Evolutionary conservation across 345 rosid species (phyloP).

Genomic region (Aquilaria malaccensis): DNA sequence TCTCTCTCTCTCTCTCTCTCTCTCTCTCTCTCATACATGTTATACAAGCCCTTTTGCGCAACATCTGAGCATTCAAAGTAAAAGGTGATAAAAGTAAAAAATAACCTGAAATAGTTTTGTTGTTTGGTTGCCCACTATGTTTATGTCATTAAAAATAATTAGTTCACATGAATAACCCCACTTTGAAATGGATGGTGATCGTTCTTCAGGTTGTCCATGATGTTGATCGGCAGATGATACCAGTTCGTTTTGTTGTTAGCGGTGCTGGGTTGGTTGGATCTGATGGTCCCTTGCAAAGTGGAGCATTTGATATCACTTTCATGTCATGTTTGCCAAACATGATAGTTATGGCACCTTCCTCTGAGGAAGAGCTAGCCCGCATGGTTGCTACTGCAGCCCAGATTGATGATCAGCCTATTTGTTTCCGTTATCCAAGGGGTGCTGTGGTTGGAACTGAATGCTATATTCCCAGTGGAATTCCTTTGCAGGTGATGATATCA

Average conservation of each 20-base stretch:
- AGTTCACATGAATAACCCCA: constrained; percentile 2
- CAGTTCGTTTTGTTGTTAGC: constrained; percentile 82
- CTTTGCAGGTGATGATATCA: constrained; percentile 51
- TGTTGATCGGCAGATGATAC: constrained; percentile 81
- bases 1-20: constrained; percentile 16
- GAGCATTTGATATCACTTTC: constrained; percentile 85
- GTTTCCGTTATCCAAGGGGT: constrained; percentile 90
- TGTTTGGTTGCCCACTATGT: background rate
- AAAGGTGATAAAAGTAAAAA: background rate
- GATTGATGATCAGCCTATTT: constrained; percentile 67
- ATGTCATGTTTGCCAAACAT: constrained; percentile 97
- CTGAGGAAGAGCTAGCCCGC: constrained; percentile 76
- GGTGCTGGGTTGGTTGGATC: constrained; percentile 92
- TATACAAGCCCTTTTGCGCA: background rate
- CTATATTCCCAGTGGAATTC: constrained; percentile 42
- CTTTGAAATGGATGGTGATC: constrained; percentile 7
- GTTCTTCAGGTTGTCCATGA: constrained; percentile 68
- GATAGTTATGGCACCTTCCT: constrained; percentile 94
- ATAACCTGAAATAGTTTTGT: background rate
- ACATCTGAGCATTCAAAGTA: background rate
- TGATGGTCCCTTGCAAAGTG: constrained; percentile 79
- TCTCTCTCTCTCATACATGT: constrained; percentile 1
- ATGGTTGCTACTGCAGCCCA: constrained; percentile 88
- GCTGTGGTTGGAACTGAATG: constrained; percentile 45
- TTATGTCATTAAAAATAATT: background rate